Evolutionary conservation across 805 yeast species (phyloP).

Genomic region (Candida arabinofermentans): DNA sequence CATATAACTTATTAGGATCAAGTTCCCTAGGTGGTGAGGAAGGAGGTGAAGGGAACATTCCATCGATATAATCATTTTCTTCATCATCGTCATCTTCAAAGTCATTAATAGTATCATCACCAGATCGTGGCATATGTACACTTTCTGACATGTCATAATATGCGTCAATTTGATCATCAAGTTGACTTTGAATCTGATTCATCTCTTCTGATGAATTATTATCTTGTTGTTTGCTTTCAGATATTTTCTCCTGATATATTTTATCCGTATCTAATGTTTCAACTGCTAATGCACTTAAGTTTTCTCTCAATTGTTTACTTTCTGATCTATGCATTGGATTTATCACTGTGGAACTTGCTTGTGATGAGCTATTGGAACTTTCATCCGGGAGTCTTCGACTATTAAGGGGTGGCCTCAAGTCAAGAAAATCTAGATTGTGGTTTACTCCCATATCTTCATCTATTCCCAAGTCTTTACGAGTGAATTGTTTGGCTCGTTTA

Average conservation of each 20-base stretch:
- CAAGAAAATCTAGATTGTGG: background rate
- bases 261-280: slow-evolving; percentile 25
- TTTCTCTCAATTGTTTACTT: slow-evolving; percentile 7
- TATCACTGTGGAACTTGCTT: slow-evolving; percentile 28
- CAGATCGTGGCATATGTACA: background rate
- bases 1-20: slow-evolving; percentile 80
- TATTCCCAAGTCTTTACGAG: slow-evolving; percentile 20
- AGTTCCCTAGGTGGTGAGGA: slow-evolving; percentile 76
- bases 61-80: slow-evolving; percentile 39
- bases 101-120: background rate
- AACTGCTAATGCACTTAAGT: slow-evolving; percentile 8
- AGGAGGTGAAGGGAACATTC: slow-evolving; percentile 58
- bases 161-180: background rate
- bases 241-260: slow-evolving; percentile 10
- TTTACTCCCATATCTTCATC: slow-evolving; percentile 15
- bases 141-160: background rate
- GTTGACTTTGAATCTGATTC: background rate
- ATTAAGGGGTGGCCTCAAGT: slow-evolving; percentile 6
- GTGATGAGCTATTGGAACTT: slow-evolving; percentile 22
- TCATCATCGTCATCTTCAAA: slow-evolving; percentile 13
- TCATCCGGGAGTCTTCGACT: slow-evolving; percentile 8
- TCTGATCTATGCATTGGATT: slow-evolving; percentile 12
- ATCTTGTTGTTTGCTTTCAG: slow-evolving; percentile 1
- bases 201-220: background rate
- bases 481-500: slow-evolving; percentile 8